Evolutionary conservation across 192 early-diverging fungal genomes (phyloP).

Genomic region (Backusella australiensis): DNA sequence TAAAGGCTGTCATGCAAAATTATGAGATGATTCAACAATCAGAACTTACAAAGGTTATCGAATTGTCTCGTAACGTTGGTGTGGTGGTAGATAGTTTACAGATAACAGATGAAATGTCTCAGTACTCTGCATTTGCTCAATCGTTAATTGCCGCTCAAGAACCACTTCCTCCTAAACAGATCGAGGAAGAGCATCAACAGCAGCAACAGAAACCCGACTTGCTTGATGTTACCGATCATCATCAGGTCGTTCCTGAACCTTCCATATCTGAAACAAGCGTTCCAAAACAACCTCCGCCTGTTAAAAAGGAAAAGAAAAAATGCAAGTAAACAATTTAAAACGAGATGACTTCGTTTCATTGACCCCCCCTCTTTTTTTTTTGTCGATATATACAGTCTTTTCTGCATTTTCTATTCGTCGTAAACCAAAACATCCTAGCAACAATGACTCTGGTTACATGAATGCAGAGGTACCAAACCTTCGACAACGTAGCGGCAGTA

Average conservation of each 20-base stretch:
- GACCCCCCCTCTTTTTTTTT: too few relatives aligned
- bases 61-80: conserved; percentile 12
- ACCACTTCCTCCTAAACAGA: background rate
- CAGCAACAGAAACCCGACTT: background rate
- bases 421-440: conserved; percentile 10
- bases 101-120: conserved; percentile 13
- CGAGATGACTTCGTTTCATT: background rate
- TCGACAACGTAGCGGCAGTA: conserved; percentile 7
- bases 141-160: background rate
- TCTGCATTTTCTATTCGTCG: conserved; percentile 24
- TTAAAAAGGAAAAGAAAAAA: conserved; percentile 10
- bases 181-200: background rate
- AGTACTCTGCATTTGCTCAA: background rate
- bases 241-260: background rate
- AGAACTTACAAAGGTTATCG: conserved; percentile 23
- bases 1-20: conserved; percentile 12
- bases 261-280: conserved; percentile 11
- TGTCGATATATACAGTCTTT: conserved; percentile 4
- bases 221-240: conserved; percentile 1
- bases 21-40: conserved; percentile 32
- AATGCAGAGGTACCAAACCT: background rate
- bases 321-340: background rate
- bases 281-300: background rate
- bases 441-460: conserved; percentile 6
- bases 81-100: background rate